phyloP scores from a whole-genome alignment of 2,329 filamentous ascomycete genomes.

The Karstenula rhodostoma region DNA sequence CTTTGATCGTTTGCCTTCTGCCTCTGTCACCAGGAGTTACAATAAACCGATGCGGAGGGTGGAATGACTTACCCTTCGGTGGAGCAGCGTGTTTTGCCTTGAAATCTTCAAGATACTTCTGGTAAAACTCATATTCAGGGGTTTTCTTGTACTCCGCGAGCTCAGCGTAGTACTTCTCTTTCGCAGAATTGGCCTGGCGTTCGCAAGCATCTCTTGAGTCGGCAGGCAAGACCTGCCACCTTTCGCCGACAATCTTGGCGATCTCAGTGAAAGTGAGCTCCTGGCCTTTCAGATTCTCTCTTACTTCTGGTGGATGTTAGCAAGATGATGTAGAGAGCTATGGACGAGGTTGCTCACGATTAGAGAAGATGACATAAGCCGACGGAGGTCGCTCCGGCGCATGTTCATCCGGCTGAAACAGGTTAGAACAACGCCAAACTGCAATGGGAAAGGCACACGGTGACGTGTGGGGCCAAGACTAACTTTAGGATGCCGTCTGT shows the following conservation, averaged over 20 bases:
- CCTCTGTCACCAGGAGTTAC: conserved; percentile 28
- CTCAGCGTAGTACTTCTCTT: conserved; percentile 79
- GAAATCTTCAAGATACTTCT: conserved; percentile 78
- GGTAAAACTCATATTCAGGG: conserved; percentile 71
- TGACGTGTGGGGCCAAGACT: conserved; percentile 24
- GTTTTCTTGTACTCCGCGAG: conserved; percentile 82
- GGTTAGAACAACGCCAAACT: conserved; percentile 24
- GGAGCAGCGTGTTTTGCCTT: conserved; percentile 70
- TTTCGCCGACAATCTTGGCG: conserved; percentile 81
- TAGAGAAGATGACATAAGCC: conserved; percentile 86
- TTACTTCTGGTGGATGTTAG: conserved; percentile 65
- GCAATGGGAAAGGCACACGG: background rate
- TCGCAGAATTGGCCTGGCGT: conserved; percentile 73
- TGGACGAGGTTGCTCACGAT: conserved; percentile 62
- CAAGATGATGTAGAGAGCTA: background rate
- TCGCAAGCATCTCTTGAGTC: conserved; percentile 77
- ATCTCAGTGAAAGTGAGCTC: conserved; percentile 84
- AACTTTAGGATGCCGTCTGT: conserved; percentile 79
- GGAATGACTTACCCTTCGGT: conserved; percentile 42
- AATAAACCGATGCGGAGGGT: background rate
- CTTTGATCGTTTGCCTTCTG: conserved; percentile 55
- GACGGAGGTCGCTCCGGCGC: conserved; percentile 82
- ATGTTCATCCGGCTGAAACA: conserved; percentile 73
- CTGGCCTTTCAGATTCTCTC: conserved; percentile 78
- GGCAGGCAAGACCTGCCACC: conserved; percentile 76